Evolutionary conservation across 2,329 filamentous ascomycete species (phyloP).

Genomic region (Rhinocladiella similis): DNA sequence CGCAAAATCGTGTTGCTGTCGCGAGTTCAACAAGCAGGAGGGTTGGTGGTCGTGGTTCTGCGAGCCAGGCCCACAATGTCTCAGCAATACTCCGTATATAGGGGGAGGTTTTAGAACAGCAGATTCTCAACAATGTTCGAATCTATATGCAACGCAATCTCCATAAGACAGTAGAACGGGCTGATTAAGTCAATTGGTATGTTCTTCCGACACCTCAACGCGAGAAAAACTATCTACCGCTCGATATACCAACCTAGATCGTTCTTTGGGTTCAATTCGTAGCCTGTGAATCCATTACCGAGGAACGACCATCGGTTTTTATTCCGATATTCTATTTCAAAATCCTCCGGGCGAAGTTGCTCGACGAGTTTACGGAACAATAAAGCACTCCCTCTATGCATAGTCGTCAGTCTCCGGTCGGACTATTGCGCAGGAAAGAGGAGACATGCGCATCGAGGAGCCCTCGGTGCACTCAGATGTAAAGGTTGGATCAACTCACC

Average conservation of each 20-base stretch:
- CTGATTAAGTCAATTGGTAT: background rate
- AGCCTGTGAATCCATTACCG: slow-evolving; percentile 49
- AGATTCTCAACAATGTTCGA: too few relatives aligned
- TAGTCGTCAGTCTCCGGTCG: slow-evolving; percentile 42
- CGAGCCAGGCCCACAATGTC: too few relatives aligned
- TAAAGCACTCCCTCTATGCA: slow-evolving; percentile 45
- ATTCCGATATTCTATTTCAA: slow-evolving; percentile 42
- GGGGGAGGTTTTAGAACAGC: too few relatives aligned
- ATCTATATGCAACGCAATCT: too few relatives aligned
- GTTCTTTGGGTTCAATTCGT: slow-evolving; percentile 29
- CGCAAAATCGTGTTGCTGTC: too few relatives aligned
- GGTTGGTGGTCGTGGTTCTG: too few relatives aligned
- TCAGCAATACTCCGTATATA: too few relatives aligned
- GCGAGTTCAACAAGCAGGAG: too few relatives aligned
- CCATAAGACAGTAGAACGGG: too few relatives aligned
- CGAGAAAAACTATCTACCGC: background rate
- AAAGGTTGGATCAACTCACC: background rate
- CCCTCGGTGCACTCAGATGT: background rate
- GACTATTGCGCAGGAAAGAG: background rate
- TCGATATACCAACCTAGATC: slow-evolving; percentile 32
- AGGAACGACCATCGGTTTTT: slow-evolving; percentile 49
- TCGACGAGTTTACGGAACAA: slow-evolving; percentile 38
- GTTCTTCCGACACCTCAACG: background rate
- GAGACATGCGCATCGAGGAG: background rate
- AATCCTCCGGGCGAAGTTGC: slow-evolving; percentile 33